phyloP scores from a whole-genome alignment of 1,284 basidiomycete species.

The Cryptococcus floricola region DNA sequence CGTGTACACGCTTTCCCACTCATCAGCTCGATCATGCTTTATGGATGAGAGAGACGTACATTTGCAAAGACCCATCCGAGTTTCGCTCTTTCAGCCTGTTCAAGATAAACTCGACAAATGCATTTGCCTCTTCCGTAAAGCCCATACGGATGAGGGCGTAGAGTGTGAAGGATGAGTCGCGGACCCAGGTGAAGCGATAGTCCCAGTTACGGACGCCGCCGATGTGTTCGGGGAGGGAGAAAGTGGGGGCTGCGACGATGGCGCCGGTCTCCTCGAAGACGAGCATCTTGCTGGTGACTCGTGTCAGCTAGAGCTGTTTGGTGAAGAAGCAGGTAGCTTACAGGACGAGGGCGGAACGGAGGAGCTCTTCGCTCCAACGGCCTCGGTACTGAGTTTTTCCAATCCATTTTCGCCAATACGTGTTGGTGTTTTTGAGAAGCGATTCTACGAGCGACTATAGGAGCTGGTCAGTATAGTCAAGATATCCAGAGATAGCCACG shows the following conservation, averaged over 20 bases:
- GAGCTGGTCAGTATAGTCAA: neutral
- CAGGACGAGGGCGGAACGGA: conserved; percentile 75
- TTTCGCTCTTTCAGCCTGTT: conserved; percentile 74
- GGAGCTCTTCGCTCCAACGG: conserved; percentile 88
- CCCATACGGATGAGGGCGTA: conserved; percentile 87
- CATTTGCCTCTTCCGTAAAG: conserved; percentile 68
- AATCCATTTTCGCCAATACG: conserved; percentile 87
- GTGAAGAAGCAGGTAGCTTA: conserved; percentile 49
- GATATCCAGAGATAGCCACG: conserved; percentile 1
- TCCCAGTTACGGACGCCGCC: conserved; percentile 81
- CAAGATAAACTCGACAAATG: conserved; percentile 86
- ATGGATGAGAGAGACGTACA: conserved; percentile 53
- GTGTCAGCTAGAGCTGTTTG: conserved; percentile 1
- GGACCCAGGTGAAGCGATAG: conserved; percentile 57
- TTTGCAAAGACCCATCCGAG: conserved; percentile 81
- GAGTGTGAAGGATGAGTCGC: conserved; percentile 85
- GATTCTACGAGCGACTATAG: conserved; percentile 23
- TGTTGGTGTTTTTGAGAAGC: conserved; percentile 57
- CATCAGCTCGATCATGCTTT: neutral
- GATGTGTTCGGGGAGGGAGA: conserved; percentile 84
- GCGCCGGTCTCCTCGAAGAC: conserved; percentile 58
- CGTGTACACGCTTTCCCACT: conserved; percentile 46
- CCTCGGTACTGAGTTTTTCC: conserved; percentile 65
- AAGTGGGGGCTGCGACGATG: conserved; percentile 87
- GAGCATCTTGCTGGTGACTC: conserved; percentile 43